Percentiles rank a stretch among this genome's conserved stretches.
Conservation (phyloP, 2,329 filamentous ascomycete genomes). For the Penicillium psychrosexuale region DNA sequence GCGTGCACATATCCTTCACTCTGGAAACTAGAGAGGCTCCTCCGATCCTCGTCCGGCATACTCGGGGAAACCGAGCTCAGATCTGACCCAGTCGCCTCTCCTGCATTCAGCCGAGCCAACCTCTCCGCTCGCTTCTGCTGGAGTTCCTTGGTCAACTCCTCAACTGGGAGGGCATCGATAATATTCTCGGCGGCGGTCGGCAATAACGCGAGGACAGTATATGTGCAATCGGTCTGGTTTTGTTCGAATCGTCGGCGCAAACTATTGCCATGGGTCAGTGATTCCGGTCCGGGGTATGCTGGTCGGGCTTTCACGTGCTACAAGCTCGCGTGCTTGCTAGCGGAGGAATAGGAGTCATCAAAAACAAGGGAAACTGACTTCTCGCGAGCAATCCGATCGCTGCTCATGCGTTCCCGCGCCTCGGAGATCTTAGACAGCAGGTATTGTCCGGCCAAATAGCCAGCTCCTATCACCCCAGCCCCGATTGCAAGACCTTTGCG, state of each 20-base stretch:
- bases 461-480: slow-evolving; percentile 79
- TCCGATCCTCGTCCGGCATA: slow-evolving; percentile 74
- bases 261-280: slow-evolving; percentile 48
- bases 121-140: slow-evolving; percentile 86
- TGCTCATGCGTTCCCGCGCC: slow-evolving; percentile 92
- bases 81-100: slow-evolving; percentile 57
- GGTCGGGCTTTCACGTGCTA: slow-evolving; percentile 3
- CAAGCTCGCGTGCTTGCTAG: slow-evolving; percentile 14
- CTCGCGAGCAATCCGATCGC: slow-evolving; percentile 91
- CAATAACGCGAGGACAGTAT: slow-evolving; percentile 91
- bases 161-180: slow-evolving; percentile 81
- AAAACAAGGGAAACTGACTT: slow-evolving; percentile 61
- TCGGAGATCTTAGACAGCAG: slow-evolving; percentile 86
- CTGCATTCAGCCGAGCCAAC: slow-evolving; percentile 56
- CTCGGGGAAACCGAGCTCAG: slow-evolving; percentile 60
- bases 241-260: slow-evolving; percentile 95
- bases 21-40: slow-evolving; percentile 56
- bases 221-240: slow-evolving; percentile 98
- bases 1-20: slow-evolving; percentile 81
- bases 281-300: slow-evolving; percentile 9
- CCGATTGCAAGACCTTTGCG: slow-evolving; percentile 85
- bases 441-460: slow-evolving; percentile 92
- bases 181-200: slow-evolving; percentile 90
- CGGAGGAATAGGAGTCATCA: not conserved
- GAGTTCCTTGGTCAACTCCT: slow-evolving; percentile 87